Conservation (phyloP, 73 alveolate species). For the Uronychia binucleata region DNA sequence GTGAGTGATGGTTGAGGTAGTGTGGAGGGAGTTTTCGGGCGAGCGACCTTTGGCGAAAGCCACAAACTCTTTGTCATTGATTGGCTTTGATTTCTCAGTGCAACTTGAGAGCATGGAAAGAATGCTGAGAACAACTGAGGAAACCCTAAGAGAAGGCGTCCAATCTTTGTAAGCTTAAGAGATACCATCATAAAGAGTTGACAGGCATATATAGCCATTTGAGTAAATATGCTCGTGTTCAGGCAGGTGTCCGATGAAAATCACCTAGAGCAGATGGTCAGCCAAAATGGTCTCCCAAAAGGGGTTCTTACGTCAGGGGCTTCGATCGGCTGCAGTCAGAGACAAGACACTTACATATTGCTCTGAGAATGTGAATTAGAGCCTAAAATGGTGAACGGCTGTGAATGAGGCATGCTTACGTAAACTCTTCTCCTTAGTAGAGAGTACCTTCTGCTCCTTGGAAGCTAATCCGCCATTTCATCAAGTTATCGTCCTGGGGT, state of each 20-base stretch:
- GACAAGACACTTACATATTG: conserved; percentile 34
- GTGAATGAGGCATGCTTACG: not conserved
- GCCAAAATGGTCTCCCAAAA: too few relatives aligned
- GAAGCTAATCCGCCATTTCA: conserved; percentile 86
- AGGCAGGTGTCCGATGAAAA: conserved; percentile 92
- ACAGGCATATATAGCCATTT: conserved; percentile 94
- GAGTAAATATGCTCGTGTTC: conserved; percentile 98
- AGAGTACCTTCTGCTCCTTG: conserved; percentile 93
- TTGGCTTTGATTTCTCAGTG: conserved; percentile 73
- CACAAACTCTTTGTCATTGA: conserved; percentile 75
- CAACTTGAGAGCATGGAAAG: conserved; percentile 92
- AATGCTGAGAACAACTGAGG: conserved; percentile 88
- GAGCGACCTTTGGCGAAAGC: conserved; percentile 72
- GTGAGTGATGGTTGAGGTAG: too few relatives aligned
- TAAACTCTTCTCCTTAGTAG: conserved; percentile 82
- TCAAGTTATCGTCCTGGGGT: conserved; percentile 71
- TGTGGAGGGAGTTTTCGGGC: too few relatives aligned
- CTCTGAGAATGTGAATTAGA: conserved; percentile 88
- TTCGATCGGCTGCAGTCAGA: conserved; percentile 79
- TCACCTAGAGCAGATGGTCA: too few relatives aligned
- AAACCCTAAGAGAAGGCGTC: conserved; percentile 94
- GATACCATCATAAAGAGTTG: conserved; percentile 92
- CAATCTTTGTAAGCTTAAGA: too few relatives aligned
- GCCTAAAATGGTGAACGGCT: conserved; percentile 39
- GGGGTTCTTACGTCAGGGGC: too few relatives aligned